Evolutionary conservation across 78 protist genomes (phyloP).

Genomic region (Dictyostelium firmibasis): DNA sequence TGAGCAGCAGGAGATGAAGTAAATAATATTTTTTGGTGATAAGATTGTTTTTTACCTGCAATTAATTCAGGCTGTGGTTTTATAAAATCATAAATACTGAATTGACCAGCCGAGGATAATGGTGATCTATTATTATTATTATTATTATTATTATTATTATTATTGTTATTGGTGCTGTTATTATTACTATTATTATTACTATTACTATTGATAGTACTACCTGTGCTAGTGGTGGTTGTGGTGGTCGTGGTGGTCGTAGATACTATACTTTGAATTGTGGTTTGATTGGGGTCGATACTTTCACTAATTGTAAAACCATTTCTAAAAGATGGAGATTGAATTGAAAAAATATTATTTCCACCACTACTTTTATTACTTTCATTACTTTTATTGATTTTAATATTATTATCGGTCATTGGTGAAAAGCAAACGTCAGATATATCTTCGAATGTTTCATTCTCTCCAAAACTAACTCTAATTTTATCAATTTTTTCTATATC

Average conservation of each 20-base stretch:
- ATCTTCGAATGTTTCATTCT: not conserved
- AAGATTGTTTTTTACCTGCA: not conserved
- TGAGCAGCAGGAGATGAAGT: not conserved
- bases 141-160: too few relatives aligned
- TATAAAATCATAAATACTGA: not conserved
- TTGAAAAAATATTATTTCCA: not conserved
- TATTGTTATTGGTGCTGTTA: not conserved
- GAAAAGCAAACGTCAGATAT: not conserved
- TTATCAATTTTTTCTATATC: constrained; percentile 16
- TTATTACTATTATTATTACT: not conserved
- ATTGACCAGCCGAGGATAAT: not conserved
- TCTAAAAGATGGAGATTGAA: not conserved
- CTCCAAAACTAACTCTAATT: constrained; percentile 8
- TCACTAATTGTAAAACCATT: not conserved
- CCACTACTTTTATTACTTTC: not conserved
- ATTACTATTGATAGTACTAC: not conserved
- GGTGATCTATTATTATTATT: not conserved
- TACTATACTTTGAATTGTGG: not conserved
- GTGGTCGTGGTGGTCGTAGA: not conserved
- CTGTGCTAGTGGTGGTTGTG: not conserved
- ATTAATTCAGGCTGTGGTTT: not conserved
- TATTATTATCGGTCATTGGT: not conserved
- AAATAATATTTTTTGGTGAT: not conserved
- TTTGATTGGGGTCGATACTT: not conserved
- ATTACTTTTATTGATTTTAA: not conserved